phyloP scores from a whole-genome alignment of 805 yeast species.

The Priceomyces haplophilus region DNA sequence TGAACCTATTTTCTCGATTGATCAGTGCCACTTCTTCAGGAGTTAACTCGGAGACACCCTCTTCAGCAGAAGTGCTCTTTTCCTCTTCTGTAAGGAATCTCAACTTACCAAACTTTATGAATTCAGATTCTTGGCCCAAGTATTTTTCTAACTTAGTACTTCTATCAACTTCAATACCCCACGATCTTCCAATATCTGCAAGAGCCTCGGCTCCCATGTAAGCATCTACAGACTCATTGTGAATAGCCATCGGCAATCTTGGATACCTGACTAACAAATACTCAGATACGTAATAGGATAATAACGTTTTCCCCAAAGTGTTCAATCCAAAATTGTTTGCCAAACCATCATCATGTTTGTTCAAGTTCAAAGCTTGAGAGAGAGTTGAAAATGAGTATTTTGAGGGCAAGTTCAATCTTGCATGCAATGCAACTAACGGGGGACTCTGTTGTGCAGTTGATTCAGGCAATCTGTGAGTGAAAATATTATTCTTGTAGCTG shows the following conservation, averaged over 20 bases:
- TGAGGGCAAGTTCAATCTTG: constrained; percentile 65
- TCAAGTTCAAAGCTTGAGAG: constrained; percentile 75
- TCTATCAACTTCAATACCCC: constrained; percentile 88
- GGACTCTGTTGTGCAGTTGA: constrained; percentile 57
- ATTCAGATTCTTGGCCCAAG: constrained; percentile 64
- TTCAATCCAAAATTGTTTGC: constrained; percentile 77
- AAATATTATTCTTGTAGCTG: constrained; percentile 37
- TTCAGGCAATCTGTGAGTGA: constrained; percentile 46
- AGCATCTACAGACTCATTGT: constrained; percentile 72
- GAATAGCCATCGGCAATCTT: constrained; percentile 77
- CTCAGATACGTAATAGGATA: constrained; percentile 74
- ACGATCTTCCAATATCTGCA: constrained; percentile 61
- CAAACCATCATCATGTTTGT: constrained; percentile 39
- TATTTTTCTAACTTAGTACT: constrained; percentile 62
- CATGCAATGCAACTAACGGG: constrained; percentile 71
- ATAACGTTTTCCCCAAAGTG: constrained; percentile 75
- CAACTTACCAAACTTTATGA: constrained; percentile 66
- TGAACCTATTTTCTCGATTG: constrained; percentile 18
- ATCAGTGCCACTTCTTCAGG: constrained; percentile 20
- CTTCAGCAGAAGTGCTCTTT: constrained; percentile 33
- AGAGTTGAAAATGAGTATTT: constrained; percentile 60
- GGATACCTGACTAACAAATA: constrained; percentile 76
- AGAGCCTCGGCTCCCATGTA: constrained; percentile 68
- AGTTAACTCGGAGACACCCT: constrained; percentile 49
- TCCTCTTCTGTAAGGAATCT: constrained; percentile 42